Evolutionary conservation across 78 protist species (phyloP).

Genomic region (Dictyostelium firmibasis): DNA sequence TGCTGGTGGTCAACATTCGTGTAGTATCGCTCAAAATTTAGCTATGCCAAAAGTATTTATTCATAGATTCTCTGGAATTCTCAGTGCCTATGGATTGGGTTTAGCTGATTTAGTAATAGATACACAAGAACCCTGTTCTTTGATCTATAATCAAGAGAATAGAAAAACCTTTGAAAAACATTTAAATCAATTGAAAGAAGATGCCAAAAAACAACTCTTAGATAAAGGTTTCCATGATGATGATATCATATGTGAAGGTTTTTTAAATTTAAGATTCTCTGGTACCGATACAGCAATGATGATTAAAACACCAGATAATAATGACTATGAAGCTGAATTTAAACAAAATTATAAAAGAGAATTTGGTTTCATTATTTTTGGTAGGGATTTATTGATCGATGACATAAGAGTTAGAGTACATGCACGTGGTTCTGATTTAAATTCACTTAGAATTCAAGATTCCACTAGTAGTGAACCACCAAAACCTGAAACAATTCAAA

Average conservation of each 20-base stretch:
- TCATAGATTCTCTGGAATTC: conserved; percentile 89
- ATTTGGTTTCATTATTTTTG: conserved; percentile 81
- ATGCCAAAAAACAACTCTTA: conserved; percentile 4
- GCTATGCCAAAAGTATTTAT: conserved; percentile 90
- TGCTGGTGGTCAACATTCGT: conserved; percentile 97
- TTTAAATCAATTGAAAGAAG: conserved; percentile 22
- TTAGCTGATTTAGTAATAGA: conserved; percentile 87
- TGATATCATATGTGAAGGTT: conserved; percentile 16
- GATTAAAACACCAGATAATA: conserved; percentile 55
- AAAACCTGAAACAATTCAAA: not conserved
- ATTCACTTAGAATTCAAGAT: conserved; percentile 11
- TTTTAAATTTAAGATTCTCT: conserved; percentile 85
- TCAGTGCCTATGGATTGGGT: conserved; percentile 93
- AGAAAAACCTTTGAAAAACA: not conserved
- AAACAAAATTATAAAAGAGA: conserved; percentile 81
- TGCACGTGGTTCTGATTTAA: conserved; percentile 37
- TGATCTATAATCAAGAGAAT: conserved; percentile 15
- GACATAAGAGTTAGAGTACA: conserved; percentile 91
- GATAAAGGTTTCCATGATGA: not conserved
- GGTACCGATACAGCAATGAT: conserved; percentile 92
- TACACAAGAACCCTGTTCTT: conserved; percentile 81
- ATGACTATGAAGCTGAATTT: conserved; percentile 56
- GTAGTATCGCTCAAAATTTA: conserved; percentile 91
- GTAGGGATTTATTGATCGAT: conserved; percentile 88
- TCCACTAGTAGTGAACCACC: conserved; percentile 1